Base-by-base conservation (phyloP, 2,329 filamentous ascomycete genomes). In the Emericellopsis cladophorae region DNA sequence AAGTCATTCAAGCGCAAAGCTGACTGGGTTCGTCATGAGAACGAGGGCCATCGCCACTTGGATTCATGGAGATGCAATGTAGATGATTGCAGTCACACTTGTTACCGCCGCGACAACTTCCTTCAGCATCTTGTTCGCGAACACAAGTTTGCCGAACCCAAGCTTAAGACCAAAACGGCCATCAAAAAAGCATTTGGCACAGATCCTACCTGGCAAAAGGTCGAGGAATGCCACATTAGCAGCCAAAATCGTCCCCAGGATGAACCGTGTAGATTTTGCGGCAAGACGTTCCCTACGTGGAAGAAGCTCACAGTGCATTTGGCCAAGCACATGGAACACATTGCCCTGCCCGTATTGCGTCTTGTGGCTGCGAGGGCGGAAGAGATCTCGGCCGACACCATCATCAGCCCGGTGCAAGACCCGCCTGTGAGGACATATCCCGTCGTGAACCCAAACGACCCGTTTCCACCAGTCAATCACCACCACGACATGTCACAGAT, bases 1-100 rank as follows among this genome's bases (percentile, higher is more conserved):
- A 94, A 93, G 60, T 88, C 86, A 31, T 95, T 95, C 68, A 95
- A 95, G 62, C 77, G 88, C 37, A 95, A 95, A 61, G 89, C 89
- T 12, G 89, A 95, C 56, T 95, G 89, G 89, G 87, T 95, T 18
- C 76, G 89, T 24, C 89, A 95, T 53, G 89, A 95, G 56, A 94
- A 90, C 50, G 89, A 95, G 60, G 79, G 84, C 22, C 89, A 95
- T 56, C 76, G 89, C 21, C 86, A 93, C 47, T 66, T 94, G 3
- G 88, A 95, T 53, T 92, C 85, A 79, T 95, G 88, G 88, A 79
- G 74, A 6, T 95, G 89, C 55, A 79, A 84, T 45, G 74, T 88
- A 16, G 74, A 80, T 5, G 87, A 90, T 47, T 95, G 89, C 58
- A 72, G 68, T 8, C 89, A 95, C 55, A 76, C 70, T 4, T 95